phyloP scores from a whole-genome alignment of 129 eudicot genomes.

The Smallanthus sonchifolius region DNA sequence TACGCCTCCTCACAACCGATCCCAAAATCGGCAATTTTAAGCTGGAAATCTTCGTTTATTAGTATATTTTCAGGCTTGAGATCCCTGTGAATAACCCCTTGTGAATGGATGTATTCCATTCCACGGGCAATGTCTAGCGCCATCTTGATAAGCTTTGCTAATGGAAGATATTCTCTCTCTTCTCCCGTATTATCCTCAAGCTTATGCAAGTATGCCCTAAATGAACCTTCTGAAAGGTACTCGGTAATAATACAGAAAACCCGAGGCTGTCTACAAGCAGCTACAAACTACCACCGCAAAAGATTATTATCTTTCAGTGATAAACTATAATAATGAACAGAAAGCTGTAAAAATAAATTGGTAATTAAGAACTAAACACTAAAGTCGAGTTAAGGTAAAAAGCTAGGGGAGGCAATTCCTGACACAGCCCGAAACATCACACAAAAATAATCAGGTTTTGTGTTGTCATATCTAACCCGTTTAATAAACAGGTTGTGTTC shows the following conservation, averaged over 20 bases:
- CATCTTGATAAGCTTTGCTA: constrained; percentile 48
- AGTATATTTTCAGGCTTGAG: constrained; percentile 90
- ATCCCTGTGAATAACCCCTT: constrained; percentile 86
- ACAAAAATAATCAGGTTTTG: background rate
- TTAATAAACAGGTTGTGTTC: background rate
- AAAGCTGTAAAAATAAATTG: background rate
- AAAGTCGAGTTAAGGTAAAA: background rate
- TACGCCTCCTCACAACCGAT: constrained; percentile 79
- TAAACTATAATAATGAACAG: background rate
- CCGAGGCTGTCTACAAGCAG: constrained; percentile 73
- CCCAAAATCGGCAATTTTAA: constrained; percentile 95
- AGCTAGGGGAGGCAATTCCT: background rate
- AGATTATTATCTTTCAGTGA: background rate
- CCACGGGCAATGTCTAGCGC: constrained; percentile 86
- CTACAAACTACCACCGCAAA: constrained; percentile 55
- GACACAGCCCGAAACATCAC: background rate
- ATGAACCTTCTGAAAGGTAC: constrained; percentile 84
- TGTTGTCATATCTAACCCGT: background rate
- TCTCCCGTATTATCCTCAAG: constrained; percentile 56
- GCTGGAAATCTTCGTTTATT: constrained; percentile 52
- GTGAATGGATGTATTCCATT: constrained; percentile 89
- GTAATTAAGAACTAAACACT: background rate
- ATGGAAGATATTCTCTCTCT: constrained; percentile 46
- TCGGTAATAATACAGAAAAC: constrained; percentile 79
- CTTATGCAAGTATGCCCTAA: constrained; percentile 85